phyloP scores from a whole-genome alignment of 768 basidiomycete species.

The Bullera alba region DNA sequence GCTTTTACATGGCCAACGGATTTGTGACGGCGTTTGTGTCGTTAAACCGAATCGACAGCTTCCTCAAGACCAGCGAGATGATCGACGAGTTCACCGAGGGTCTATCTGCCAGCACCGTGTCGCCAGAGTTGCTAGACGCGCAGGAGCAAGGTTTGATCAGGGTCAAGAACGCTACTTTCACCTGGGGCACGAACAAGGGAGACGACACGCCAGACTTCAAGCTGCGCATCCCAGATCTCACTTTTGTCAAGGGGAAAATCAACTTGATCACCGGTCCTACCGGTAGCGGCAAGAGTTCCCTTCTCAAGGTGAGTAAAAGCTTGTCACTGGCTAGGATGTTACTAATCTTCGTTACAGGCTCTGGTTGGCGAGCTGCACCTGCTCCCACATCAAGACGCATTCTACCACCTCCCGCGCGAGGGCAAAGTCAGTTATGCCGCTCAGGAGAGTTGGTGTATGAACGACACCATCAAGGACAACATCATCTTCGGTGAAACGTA shows the following conservation, averaged over 20 bases:
- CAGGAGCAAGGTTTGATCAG: conserved; percentile 35
- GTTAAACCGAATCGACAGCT: conserved; percentile 55
- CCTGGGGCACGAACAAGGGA: conserved; percentile 34
- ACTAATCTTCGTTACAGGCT: conserved; percentile 34
- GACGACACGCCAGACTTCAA: conserved; percentile 48
- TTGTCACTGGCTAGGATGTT: neutral
- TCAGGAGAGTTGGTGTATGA: conserved; percentile 80
- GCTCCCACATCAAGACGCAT: conserved; percentile 51
- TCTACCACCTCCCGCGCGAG: conserved; percentile 62
- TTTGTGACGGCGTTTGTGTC: conserved; percentile 56
- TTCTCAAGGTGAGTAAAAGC: conserved; percentile 26
- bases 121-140: conserved; percentile 26
- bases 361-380: conserved; percentile 49
- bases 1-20: conserved; percentile 10
- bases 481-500: conserved; percentile 52
- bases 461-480: conserved; percentile 56
- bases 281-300: conserved; percentile 44
- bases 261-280: conserved; percentile 48
- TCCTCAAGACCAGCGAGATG: conserved; percentile 47
- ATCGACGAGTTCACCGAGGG: conserved; percentile 36
- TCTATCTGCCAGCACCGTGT: conserved; percentile 10
- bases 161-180: conserved; percentile 42
- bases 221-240: conserved; percentile 42
- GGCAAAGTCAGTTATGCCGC: conserved; percentile 71
- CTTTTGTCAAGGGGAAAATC: conserved; percentile 45